Percentiles rank a stretch among this genome's conserved stretches.
Conservation (phyloP, 139 green algal species). For the Picochlorum costavermella region DNA sequence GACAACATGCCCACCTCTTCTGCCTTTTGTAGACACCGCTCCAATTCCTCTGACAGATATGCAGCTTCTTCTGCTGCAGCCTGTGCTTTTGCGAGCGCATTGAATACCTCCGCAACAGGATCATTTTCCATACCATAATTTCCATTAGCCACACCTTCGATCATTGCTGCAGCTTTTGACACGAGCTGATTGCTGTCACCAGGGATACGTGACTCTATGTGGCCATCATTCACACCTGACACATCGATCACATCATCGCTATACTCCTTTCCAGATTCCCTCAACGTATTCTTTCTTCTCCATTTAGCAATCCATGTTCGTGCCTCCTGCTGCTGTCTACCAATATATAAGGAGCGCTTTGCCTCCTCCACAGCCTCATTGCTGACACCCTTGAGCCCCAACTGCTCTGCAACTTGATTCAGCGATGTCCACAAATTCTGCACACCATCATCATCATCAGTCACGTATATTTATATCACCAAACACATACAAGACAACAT, state of each 20-base stretch:
- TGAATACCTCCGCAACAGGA: constrained; percentile 14
- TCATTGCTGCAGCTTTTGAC: not conserved
- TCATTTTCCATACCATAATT: constrained; percentile 4
- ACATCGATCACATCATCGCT: not conserved
- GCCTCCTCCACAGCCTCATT: not conserved
- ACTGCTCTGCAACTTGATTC: constrained; percentile 1
- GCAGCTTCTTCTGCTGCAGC: constrained; percentile 24
- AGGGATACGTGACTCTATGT: not conserved
- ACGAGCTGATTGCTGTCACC: not conserved
- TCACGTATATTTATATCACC: not conserved
- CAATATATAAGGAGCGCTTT: not conserved
- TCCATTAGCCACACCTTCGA: not conserved
- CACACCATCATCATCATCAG: not conserved
- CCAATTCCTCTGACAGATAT: constrained; percentile 6
- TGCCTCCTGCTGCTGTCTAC: constrained; percentile 11
- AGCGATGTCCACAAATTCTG: constrained; percentile 1
- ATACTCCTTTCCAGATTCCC: not conserved
- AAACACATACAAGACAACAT: not conserved
- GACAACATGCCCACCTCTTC: constrained; percentile 19
- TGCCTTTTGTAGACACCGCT: constrained; percentile 19
- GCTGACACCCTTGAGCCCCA: not conserved
- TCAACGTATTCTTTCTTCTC: not conserved
- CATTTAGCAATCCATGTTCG: constrained; percentile 10
- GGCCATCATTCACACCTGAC: too few relatives aligned
- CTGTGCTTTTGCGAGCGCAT: constrained; percentile 22